Conservation (phyloP, 129 eudicot species). For the carrot (Daucus carota) region DNA sequence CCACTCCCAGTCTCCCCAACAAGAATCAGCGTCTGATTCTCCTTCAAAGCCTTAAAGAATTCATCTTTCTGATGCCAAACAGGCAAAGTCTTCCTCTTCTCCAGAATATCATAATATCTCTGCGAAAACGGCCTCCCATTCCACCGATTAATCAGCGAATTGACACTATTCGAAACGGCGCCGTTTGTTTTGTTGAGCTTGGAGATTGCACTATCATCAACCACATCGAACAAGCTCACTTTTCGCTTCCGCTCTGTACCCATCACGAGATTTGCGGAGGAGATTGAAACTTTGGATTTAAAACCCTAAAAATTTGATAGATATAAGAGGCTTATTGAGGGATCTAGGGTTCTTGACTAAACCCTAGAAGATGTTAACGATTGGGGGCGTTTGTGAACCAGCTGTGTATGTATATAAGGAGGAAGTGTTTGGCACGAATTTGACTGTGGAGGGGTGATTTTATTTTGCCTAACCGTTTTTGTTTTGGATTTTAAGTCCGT, state of each 20-base stretch:
- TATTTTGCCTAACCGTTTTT: too few species aligned
- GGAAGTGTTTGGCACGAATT: background rate
- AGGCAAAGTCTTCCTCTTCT: constrained; percentile 79
- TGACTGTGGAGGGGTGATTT: too few species aligned
- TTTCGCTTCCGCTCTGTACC: constrained; percentile 77
- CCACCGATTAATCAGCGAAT: constrained; percentile 61
- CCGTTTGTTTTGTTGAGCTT: constrained; percentile 49
- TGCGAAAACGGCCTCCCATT: constrained; percentile 57
- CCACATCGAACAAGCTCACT: constrained; percentile 88
- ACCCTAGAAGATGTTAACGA: background rate
- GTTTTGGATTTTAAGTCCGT: too few species aligned
- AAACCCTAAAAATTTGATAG: too few species aligned
- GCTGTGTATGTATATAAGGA: background rate
- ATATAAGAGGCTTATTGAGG: background rate
- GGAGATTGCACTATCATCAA: constrained; percentile 39
- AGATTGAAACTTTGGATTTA: too few species aligned
- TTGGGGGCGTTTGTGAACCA: background rate
- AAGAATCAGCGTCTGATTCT: constrained; percentile 65
- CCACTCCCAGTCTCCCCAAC: constrained; percentile 99
- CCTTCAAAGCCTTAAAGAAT: constrained; percentile 54
- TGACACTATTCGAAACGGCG: constrained; percentile 2
- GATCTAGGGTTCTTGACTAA: constrained; percentile 4
- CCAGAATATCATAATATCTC: constrained; percentile 63
- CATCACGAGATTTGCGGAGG: constrained; percentile 18
- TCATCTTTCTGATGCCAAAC: constrained; percentile 98